phyloP scores from a whole-genome alignment of 2,329 filamentous ascomycete genomes.

The Apiospora kogelbergensis region DNA sequence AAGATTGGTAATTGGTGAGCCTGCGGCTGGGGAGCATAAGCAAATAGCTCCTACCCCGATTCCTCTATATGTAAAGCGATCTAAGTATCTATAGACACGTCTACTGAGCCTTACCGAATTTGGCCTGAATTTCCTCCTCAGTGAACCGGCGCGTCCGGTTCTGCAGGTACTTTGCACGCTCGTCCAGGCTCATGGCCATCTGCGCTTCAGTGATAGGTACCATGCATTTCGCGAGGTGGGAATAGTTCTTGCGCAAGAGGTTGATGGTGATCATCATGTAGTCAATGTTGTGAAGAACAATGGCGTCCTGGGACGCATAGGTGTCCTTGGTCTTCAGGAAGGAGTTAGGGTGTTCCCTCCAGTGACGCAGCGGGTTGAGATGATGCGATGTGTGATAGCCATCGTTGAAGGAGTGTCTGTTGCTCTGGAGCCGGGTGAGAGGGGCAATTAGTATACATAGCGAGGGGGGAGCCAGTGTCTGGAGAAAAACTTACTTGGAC shows the following conservation, averaged over 20 bases:
- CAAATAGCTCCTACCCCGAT: too few species aligned
- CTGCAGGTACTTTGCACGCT: conserved; percentile 62
- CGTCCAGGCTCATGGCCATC: conserved; percentile 62
- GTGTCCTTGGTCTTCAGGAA: conserved; percentile 69
- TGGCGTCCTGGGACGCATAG: conserved; percentile 65
- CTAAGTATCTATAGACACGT: neutral
- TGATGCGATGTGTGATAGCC: conserved; percentile 83
- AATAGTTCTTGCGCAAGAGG: conserved; percentile 70
- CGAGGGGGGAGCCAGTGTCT: conserved; percentile 12
- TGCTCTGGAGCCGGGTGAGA: conserved; percentile 53
- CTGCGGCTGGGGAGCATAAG: too few species aligned
- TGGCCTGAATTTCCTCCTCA: conserved; percentile 61
- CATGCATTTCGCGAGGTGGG: conserved; percentile 65
- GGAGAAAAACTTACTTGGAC: conserved; percentile 59
- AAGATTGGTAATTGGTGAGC: too few species aligned
- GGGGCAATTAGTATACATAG: neutral
- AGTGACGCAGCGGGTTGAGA: conserved; percentile 75
- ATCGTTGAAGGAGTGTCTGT: conserved; percentile 80
- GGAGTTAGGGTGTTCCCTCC: conserved; percentile 75
- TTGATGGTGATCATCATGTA: conserved; percentile 74
- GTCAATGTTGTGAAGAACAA: conserved; percentile 74
- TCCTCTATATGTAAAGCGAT: conserved; percentile 7
- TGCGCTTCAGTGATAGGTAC: conserved; percentile 71
- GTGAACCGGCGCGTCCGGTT: conserved; percentile 65
- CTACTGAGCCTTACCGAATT: conserved; percentile 41